A percentile compares a stretch with the other conserved stretches of the same genome.
These are phyloP conservation scores for Globisporangium paroecandrum DNA, from an alignment of 352 stramenopile species.

Conservation along the genomic window DNA sequence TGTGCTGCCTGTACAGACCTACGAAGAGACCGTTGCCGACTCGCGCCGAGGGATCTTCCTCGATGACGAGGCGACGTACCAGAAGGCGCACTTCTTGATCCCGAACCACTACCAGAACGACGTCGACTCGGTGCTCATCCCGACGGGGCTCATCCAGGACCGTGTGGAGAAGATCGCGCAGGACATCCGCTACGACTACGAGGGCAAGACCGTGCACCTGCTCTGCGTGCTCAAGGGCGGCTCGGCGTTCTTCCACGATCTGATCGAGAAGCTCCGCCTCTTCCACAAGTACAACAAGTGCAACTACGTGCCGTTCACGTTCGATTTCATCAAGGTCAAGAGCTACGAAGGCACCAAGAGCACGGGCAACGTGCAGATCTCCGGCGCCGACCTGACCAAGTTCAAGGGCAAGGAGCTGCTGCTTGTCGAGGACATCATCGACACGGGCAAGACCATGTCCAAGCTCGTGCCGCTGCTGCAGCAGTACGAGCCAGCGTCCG, in stretches of 20 bases:
- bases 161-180: conserved; percentile 91
- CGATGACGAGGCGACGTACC: conserved; percentile 49
- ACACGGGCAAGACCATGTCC: conserved; percentile 94
- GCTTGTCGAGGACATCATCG: conserved; percentile 97
- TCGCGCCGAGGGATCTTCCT: conserved; percentile 56
- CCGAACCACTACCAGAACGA: conserved; percentile 79
- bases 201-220: conserved; percentile 88
- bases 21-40: conserved; percentile 20
- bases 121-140: conserved; percentile 87
- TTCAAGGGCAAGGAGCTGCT: conserved; percentile 91
- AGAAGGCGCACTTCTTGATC: conserved; percentile 79
- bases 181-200: conserved; percentile 88
- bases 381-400: conserved; percentile 76
- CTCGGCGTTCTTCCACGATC: conserved; percentile 87
- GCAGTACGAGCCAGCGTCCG: conserved; percentile 70
- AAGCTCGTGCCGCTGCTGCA: conserved; percentile 88
- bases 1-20: neutral
- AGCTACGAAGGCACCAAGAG: conserved; percentile 92
- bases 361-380: conserved; percentile 91
- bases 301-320: conserved; percentile 89
- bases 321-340: conserved; percentile 94
- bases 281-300: conserved; percentile 89
- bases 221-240: conserved; percentile 91
- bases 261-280: conserved; percentile 79
- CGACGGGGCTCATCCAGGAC: conserved; percentile 87